Evolutionary conservation across 441 rosid species (phyloP).

Genomic region (Breynia disticha): DNA sequence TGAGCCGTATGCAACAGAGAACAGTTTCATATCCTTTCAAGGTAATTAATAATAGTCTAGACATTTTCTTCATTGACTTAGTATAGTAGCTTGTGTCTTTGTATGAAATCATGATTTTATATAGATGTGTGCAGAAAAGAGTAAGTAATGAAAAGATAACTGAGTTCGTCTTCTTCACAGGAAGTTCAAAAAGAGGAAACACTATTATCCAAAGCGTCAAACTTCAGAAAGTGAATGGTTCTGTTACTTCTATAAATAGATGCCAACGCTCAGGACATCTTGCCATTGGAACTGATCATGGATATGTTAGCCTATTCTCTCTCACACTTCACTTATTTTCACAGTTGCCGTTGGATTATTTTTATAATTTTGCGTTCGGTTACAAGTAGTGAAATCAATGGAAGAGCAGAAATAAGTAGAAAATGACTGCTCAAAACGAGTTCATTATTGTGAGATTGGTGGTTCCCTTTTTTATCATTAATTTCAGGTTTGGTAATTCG

Average conservation of each 20-base stretch:
- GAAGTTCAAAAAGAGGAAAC: constrained; percentile 61
- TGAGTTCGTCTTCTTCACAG: constrained; percentile 27
- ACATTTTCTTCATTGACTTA: neutral
- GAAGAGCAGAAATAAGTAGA: too few relatives aligned
- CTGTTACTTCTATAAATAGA: constrained; percentile 45
- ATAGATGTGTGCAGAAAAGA: neutral
- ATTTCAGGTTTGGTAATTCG: too few relatives aligned
- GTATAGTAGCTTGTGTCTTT: neutral
- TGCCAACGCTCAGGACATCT: constrained; percentile 47
- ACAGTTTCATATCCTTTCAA: constrained; percentile 52
- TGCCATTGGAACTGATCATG: constrained; percentile 76
- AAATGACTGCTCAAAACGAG: too few relatives aligned
- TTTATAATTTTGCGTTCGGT: neutral
- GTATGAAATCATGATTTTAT: neutral
- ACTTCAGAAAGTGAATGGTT: constrained; percentile 55
- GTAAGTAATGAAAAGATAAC: neutral
- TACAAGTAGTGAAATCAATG: neutral
- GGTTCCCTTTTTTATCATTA: too few relatives aligned
- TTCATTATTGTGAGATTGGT: too few relatives aligned
- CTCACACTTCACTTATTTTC: neutral
- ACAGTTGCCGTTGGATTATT: too few relatives aligned
- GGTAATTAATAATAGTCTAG: constrained; percentile 22
- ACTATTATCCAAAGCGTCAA: constrained; percentile 53
- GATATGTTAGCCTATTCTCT: constrained; percentile 52
- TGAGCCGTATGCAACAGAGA: constrained; percentile 62